phyloP scores from a whole-genome alignment of 352 stramenopile species.

The Pilasporangium apinafurcum region DNA sequence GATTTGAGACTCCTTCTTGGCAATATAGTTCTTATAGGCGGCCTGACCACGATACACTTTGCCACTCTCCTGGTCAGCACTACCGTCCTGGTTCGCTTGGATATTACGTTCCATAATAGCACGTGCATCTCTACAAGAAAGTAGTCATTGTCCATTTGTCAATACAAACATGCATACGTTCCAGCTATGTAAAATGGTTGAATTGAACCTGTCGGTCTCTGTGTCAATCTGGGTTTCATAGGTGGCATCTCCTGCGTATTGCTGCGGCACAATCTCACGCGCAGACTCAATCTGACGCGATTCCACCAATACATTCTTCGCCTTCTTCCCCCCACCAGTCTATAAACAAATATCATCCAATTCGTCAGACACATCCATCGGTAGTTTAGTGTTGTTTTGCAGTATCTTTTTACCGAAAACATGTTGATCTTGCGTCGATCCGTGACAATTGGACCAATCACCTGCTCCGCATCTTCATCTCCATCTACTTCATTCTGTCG shows the following conservation, averaged over 20 bases:
- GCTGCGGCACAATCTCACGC: constrained; percentile 68
- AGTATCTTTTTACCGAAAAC: constrained; percentile 31
- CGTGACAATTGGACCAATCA: constrained; percentile 14
- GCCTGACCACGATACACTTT: constrained; percentile 81
- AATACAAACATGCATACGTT: not conserved
- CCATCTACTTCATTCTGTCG: not conserved
- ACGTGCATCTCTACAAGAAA: constrained; percentile 60
- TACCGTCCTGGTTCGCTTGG: constrained; percentile 62
- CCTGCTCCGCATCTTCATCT: constrained; percentile 10
- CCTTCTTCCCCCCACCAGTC: constrained; percentile 47
- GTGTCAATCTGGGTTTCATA: constrained; percentile 85
- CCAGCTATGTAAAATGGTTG: not conserved
- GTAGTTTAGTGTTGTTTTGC: not conserved
- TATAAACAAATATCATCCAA: constrained; percentile 7
- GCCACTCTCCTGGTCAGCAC: constrained; percentile 54
- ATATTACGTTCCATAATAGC: constrained; percentile 78
- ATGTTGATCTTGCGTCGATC: constrained; percentile 46
- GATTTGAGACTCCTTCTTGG: constrained; percentile 83
- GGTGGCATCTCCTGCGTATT: constrained; percentile 76
- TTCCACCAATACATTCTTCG: constrained; percentile 60
- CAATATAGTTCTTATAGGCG: constrained; percentile 84
- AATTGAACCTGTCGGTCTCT: constrained; percentile 49
- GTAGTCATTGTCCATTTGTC: too few relatives aligned
- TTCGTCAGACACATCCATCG: not conserved
- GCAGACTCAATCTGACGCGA: constrained; percentile 53